Conservation (phyloP, 148 eudicot genomes). For the Silene conica region DNA sequence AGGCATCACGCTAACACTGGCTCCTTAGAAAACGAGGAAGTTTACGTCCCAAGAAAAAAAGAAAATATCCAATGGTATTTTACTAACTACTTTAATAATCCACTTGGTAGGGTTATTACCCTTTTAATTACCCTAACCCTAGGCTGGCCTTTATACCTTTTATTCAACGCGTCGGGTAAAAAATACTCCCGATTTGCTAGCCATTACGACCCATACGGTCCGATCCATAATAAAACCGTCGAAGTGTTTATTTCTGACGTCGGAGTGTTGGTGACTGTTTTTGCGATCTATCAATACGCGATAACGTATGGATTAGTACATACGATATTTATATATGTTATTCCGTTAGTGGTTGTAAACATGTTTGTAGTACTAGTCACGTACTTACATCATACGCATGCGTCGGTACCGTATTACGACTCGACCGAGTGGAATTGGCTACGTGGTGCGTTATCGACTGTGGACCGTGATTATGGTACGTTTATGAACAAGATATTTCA, state of each 20-base stretch:
- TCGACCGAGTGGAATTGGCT: conserved; percentile 14
- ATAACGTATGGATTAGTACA: neutral
- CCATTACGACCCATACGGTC: conserved; percentile 13
- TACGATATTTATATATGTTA: neutral
- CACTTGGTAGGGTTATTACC: conserved; percentile 44
- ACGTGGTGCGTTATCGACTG: conserved; percentile 8
- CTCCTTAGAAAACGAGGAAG: conserved; percentile 18
- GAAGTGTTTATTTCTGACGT: conserved; percentile 6
- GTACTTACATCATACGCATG: conserved; percentile 10
- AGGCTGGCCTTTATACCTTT: conserved; percentile 12
- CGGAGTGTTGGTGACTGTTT: neutral
- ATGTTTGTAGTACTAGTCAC: conserved; percentile 15
- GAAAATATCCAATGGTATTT: conserved; percentile 25
- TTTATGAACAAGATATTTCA: conserved; percentile 53
- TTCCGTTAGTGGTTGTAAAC: conserved; percentile 3
- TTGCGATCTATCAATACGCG: neutral
- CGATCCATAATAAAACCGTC: neutral
- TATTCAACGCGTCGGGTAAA: conserved; percentile 9
- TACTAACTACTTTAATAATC: conserved; percentile 43
- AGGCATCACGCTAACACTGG: conserved; percentile 17
- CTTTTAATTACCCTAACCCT: conserved; percentile 3
- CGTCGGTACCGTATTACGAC: conserved; percentile 7
- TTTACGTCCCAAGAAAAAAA: conserved; percentile 38
- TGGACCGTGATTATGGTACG: conserved; percentile 20
- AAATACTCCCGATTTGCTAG: conserved; percentile 9